Evolutionary conservation across 352 stramenopile genomes (phyloP).

Genomic region (Detonula confervacea): DNA sequence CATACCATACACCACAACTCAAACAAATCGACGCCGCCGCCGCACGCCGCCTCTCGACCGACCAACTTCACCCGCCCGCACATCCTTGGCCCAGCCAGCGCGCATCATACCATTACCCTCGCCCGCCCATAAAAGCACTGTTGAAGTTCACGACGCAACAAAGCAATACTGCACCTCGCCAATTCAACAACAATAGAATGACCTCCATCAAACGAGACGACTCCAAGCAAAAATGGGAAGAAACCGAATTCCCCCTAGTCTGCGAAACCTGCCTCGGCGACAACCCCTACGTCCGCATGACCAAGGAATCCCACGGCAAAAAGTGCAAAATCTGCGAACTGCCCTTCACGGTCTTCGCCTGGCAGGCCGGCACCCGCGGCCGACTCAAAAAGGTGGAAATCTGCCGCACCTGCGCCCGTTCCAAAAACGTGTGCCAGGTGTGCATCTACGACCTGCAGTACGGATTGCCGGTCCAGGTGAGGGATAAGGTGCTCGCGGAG

Average conservation of each 20-base stretch:
- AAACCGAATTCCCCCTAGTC: conserved; percentile 97
- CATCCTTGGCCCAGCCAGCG: too few species aligned
- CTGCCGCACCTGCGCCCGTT: conserved; percentile 96
- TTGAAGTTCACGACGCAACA: neutral
- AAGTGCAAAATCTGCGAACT: conserved; percentile 98
- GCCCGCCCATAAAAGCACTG: neutral
- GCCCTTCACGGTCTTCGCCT: conserved; percentile 97
- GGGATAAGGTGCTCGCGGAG: conserved; percentile 89
- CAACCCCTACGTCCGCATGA: conserved; percentile 99
- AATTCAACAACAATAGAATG: conserved; percentile 32
- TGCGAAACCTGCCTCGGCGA: conserved; percentile 98
- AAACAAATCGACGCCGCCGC: too few species aligned
- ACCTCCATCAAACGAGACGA: conserved; percentile 81
- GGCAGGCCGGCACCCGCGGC: conserved; percentile 96
- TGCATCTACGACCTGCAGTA: conserved; percentile 99
- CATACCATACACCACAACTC: neutral
- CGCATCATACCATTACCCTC: too few species aligned
- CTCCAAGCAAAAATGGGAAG: conserved; percentile 89
- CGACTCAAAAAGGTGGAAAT: conserved; percentile 98
- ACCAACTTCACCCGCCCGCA: neutral
- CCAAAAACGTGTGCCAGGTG: conserved; percentile 99
- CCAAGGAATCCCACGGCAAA: conserved; percentile 94
- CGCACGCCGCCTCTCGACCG: neutral
- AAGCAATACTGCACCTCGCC: neutral
- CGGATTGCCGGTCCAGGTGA: conserved; percentile 93